Evolutionary conservation across 169 alveolate genomes (phyloP), one percentile per base, ranked within the genome.

Genomic region (Miamiensis avidus): DNA sequence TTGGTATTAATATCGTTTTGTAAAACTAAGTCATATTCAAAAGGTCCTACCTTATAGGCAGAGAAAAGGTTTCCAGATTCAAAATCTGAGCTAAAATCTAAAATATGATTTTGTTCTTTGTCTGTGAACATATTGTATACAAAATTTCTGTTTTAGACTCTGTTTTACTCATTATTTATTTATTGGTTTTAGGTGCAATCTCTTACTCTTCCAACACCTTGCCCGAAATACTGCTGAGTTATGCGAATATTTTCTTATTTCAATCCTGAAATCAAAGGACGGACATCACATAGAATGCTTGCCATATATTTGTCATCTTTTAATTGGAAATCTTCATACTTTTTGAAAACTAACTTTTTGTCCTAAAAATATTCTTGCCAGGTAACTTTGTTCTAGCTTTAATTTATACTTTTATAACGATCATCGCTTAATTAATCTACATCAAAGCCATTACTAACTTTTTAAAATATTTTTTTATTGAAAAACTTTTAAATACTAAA

Each of bases 1-100:
- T 91, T 89, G 27, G 97, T 88, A 76, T 95, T 93, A 4, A 94
- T 93, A 77, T 95, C 97, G 83, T 95, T 94, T 69, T 89, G 90
- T 4, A 95, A 84, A 33, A 92, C 76, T 65, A 95, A 78, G 85
- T 95, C 93, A 88, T 95, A 95, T 76, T 92, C 96, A 77, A 86
- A 85, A 33, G 89, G 92, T 29, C 85, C 81, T 0, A 88, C 84
- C 78, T 92, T 85, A 74, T 88, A 86, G 15, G 86, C 95, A 26
- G 86, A 81, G 65, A 76, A 83, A 27, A 94, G 78, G 82, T 94
- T 94, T 27, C 96, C 97, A 76, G 88, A 76, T 75, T 87, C 94
- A 78, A 94, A 94, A 72, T 94, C 77, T 29, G 95, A 90, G 79
- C 92, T 95, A 78, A 94, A 94, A 11, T 49, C 69, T 49, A 49